Evolutionary conservation across 192 early-diverging fungal species (phyloP).

Genomic region (Jimgerdemannia lactiflua): DNA sequence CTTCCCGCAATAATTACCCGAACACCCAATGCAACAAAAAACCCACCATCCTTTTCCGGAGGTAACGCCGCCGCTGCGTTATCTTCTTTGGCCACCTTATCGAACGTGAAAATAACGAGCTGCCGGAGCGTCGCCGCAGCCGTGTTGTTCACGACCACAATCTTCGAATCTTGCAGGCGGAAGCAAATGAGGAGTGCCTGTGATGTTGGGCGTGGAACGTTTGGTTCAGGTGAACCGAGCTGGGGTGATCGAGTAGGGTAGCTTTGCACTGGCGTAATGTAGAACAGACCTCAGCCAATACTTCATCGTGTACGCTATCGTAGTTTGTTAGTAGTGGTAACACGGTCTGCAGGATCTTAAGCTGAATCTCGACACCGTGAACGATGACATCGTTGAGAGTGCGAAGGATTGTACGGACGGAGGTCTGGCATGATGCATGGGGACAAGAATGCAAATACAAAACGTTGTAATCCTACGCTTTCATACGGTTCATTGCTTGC

Average conservation of each 20-base stretch:
- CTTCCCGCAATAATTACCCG: no score
- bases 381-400: conserved; percentile 67
- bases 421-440: conserved; percentile 22
- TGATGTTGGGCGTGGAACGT: neutral
- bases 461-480: conserved; percentile 8
- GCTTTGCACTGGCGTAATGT: neutral
- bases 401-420: conserved; percentile 62
- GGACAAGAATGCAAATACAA: neutral
- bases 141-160: conserved; percentile 79
- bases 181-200: conserved; percentile 82
- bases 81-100: conserved; percentile 74
- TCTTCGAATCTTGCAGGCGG: conserved; percentile 79
- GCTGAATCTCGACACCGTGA: conserved; percentile 80
- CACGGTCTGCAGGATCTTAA: conserved; percentile 92
- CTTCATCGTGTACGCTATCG: conserved; percentile 68
- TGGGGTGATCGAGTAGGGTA: neutral
- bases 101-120: conserved; percentile 81
- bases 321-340: conserved; percentile 88
- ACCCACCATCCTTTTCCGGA: neutral
- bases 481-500: neutral
- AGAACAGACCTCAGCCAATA: conserved; percentile 71
- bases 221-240: neutral
- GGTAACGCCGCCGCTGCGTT: conserved; percentile 7
- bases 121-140: conserved; percentile 85
- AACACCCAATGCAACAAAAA: neutral